Conservation (phyloP, 2,329 filamentous ascomycete species). For the Pseudofabraea citricarpa region DNA sequence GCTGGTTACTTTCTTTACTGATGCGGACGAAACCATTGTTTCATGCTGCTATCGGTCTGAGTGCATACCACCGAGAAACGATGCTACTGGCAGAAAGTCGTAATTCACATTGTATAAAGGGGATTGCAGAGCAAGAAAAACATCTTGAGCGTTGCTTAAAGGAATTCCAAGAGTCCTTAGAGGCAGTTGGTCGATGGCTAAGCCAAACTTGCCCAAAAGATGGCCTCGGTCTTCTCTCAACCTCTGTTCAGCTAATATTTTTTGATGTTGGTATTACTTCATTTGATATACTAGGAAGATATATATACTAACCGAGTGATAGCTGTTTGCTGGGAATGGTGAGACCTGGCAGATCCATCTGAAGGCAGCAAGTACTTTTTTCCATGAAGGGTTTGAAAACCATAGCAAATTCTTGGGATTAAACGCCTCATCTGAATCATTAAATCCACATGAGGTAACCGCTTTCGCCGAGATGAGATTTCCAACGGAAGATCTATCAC, state of each 20-base stretch:
- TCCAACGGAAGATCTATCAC: constrained; percentile 32
- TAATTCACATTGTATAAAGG: constrained; percentile 5
- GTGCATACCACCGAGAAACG: constrained; percentile 39
- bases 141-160: constrained; percentile 28
- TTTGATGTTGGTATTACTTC: constrained; percentile 37
- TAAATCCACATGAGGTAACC: no score
- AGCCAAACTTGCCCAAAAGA: constrained; percentile 9
- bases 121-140: constrained; percentile 20
- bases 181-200: constrained; percentile 19
- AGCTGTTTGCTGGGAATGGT: constrained; percentile 38
- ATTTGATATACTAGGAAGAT: constrained; percentile 29
- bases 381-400: constrained; percentile 5
- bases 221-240: constrained; percentile 38
- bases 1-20: constrained; percentile 55
- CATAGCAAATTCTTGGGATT: constrained; percentile 4
- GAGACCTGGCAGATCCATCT: constrained; percentile 21
- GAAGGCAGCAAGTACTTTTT: constrained; percentile 18
- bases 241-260: constrained; percentile 47
- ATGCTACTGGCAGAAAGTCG: constrained; percentile 22
- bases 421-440: constrained; percentile 5
- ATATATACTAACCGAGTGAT: constrained; percentile 35
- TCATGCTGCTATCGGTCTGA: constrained; percentile 51
- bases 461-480: no score
- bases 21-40: constrained; percentile 52
- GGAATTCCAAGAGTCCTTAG: constrained; percentile 37